Evolutionary conservation across 768 basidiomycete genomes (phyloP).

Genomic region (Termitomyces bulborhizus): DNA sequence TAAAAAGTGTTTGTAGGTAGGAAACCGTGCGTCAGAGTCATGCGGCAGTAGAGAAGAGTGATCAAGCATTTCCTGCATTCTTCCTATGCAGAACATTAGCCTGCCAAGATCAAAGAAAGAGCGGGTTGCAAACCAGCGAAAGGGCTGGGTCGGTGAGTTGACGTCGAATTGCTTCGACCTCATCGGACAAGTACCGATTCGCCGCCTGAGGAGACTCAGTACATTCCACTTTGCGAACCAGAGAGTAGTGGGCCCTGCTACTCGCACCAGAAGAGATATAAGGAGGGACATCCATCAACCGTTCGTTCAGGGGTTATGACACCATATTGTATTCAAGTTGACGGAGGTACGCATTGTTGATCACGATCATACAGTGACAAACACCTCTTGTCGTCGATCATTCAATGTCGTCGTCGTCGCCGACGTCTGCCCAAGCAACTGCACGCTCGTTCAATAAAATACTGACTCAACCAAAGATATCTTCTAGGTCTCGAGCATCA

Average conservation of each 20-base stretch:
- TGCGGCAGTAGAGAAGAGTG: slow-evolving; percentile 64
- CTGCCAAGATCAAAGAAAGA: slow-evolving; percentile 1
- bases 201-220: slow-evolving; percentile 49
- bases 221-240: slow-evolving; percentile 70
- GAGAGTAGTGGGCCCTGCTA: slow-evolving; percentile 66
- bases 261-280: slow-evolving; percentile 75
- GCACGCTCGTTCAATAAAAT: slow-evolving; percentile 81
- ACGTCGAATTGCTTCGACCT: slow-evolving; percentile 51
- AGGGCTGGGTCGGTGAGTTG: slow-evolving; percentile 44
- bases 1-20: slow-evolving; percentile 42
- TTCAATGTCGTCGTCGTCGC: slow-evolving; percentile 3
- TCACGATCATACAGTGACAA: slow-evolving; percentile 5
- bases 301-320: neutral
- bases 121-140: slow-evolving; percentile 42
- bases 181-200: slow-evolving; percentile 53
- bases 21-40: slow-evolving; percentile 37
- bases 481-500: slow-evolving; percentile 57
- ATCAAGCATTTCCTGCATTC: slow-evolving; percentile 63
- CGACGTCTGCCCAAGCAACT: slow-evolving; percentile 22
- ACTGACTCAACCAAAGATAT: slow-evolving; percentile 59
- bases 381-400: neutral
- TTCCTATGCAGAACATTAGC: slow-evolving; percentile 34
- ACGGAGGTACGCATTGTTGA: neutral
- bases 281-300: slow-evolving; percentile 65
- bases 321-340: neutral